Conservation (phyloP, 2,329 filamentous ascomycete species). For the Mycosphaerella arachidis region DNA sequence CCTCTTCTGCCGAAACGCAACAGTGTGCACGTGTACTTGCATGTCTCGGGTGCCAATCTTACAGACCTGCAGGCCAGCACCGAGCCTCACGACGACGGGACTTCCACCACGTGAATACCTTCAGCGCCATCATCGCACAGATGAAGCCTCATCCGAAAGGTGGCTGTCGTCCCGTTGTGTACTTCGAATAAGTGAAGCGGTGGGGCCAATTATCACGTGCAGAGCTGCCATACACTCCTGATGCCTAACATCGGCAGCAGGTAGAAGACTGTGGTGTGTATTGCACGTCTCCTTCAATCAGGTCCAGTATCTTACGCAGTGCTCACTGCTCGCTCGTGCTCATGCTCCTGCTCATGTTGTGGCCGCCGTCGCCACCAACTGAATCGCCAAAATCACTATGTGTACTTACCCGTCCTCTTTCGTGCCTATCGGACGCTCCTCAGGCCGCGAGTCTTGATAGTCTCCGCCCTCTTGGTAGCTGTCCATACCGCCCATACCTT, state of each 20-base stretch:
- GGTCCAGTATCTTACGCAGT: not conserved
- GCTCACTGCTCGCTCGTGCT: not conserved
- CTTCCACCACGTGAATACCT: not conserved
- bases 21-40: conserved; percentile 16
- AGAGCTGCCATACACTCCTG: not conserved
- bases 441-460: conserved; percentile 29
- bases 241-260: not conserved
- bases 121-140: not conserved
- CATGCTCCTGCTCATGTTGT: conserved; percentile 14
- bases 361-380: not conserved
- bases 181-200: not conserved
- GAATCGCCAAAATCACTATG: not conserved
- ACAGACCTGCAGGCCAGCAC: not conserved
- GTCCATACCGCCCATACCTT: conserved; percentile 27
- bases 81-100: not conserved
- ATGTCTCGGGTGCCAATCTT: not conserved
- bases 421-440: conserved; percentile 59
- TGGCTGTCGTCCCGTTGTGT: not conserved
- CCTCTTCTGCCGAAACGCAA: conserved; percentile 15
- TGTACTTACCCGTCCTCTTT: conserved; percentile 86
- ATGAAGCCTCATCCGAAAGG: not conserved
- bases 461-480: conserved; percentile 25
- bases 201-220: not conserved
- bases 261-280: not conserved
- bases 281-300: not conserved